Evolutionary conservation across 1,284 basidiomycete genomes (phyloP), one percentile per base, ranked within the genome.

Genomic region (Phylloboletellus chloephorus): DNA sequence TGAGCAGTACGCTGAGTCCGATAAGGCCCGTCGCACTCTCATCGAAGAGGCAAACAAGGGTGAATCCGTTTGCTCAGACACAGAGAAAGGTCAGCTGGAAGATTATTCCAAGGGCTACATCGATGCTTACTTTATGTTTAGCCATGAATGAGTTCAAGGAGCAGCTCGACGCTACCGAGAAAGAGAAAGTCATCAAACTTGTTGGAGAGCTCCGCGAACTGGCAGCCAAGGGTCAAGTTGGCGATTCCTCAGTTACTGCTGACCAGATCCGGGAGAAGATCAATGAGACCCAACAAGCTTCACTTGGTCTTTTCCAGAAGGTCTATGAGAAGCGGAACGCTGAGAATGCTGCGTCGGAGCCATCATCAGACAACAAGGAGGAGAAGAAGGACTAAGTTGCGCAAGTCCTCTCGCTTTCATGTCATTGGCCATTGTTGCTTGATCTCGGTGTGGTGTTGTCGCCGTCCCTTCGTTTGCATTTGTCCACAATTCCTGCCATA

Each of bases 41-140:
- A 98, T 98, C 51, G 95, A 98, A 75, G 91, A 96, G 67, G 80
- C 92, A 44, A 98, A 98, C 80, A 89, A 89, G 70, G 95, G 91
- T 35, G 93, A 97, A 67, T 94, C 88, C 20, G 87, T 98, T 52
- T 90, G 86, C 61, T 73, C 82, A 48, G 95, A 98, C 67, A 98
- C 95, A 3, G 92, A 96, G 76, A 98, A 97, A 74, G 87, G 81
- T 80, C 52, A 43, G 74, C 61, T 17, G 9, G n/a, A 10, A n/a
- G 4, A 5, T 13, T 19, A 15, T n/a, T 11, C 19, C 24, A 4
- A 12, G 36, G 0, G 26, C 34, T 10, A 4, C 7, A 10, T 15
- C 2, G n/a, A 5, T 50, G 22, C 42, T 51, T n/a, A 49, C 42
- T 33, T 24, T 32, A 16, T 46, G 37, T 42, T 2, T 53, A 87